These are phyloP conservation scores for Lentinula edodes DNA, from an alignment of 768 basidiomycete species.

Conservation along the genomic window DNA sequence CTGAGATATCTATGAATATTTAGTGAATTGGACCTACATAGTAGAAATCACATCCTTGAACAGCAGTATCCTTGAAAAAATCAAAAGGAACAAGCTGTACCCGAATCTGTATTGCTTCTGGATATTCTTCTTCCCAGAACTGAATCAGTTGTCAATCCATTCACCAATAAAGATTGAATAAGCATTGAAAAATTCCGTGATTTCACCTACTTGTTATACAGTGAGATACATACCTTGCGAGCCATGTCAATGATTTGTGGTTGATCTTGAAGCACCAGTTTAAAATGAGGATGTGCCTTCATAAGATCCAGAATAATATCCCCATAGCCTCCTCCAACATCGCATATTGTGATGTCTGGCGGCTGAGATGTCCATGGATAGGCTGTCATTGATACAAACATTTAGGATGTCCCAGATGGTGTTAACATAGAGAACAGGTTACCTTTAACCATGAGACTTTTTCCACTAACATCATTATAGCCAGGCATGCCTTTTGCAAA, in stretches of 20 bases:
- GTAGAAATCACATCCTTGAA: constrained; percentile 31
- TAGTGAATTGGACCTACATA: constrained; percentile 24
- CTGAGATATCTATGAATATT: background rate
- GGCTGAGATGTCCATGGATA: constrained; percentile 29
- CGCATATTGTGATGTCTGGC: constrained; percentile 26
- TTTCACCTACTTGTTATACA: no score
- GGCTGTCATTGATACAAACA: constrained; percentile 12
- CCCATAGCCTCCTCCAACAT: constrained; percentile 36
- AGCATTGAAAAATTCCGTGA: no score
- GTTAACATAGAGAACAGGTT: background rate
- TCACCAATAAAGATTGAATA: no score
- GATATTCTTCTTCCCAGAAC: constrained; percentile 27
- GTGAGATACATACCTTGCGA: constrained; percentile 3
- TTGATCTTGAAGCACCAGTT: constrained; percentile 32
- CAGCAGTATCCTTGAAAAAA: constrained; percentile 32
- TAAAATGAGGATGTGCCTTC: constrained; percentile 26
- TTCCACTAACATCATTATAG: constrained; percentile 22
- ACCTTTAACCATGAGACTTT: constrained; percentile 23
- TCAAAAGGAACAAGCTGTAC: constrained; percentile 33
- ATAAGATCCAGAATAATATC: constrained; percentile 24
- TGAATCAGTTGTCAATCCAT: background rate
- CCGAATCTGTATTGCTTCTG: constrained; percentile 25
- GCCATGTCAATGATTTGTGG: constrained; percentile 25
- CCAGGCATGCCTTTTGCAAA: constrained; percentile 26
- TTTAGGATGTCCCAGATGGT: background rate